Base-by-base conservation (phyloP, 768 basidiomycete genomes). In the Mycena vitilis region DNA sequence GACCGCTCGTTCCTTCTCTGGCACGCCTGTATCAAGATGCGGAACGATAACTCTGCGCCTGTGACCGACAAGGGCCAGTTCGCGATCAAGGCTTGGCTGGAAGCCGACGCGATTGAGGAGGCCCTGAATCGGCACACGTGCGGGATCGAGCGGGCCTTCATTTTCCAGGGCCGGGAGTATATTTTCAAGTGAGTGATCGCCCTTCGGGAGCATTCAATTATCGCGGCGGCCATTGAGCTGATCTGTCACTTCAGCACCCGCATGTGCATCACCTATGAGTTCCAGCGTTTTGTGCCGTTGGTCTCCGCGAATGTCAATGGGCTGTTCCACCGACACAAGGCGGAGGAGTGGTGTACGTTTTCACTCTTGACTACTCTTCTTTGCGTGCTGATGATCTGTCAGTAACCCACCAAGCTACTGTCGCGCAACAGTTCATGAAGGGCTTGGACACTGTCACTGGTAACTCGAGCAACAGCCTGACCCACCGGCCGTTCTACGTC, bases 161-260 rank as follows among this genome's bases (percentile, higher is more conserved):
- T 94, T 30, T 93, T 86, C 73, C 87, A 89, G 58, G 91, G 89
- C 47, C 83, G 91, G 53, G 93, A 93, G 71, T 91, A 87, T 72
- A 81, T 94, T 34, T 93, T 92, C 83, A 92, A 92, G 92, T 92
- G 75, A 77, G 91, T 79, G 30, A 1, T 63, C 25, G 51, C 44
- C 36, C 45, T 60, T 7, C 60, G 38, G 49, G 55, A n/a, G 51
- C 55, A 60, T 25, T 12, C 47, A 58, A 55, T 64, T 59, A 30
- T 30, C 3, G 30, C 30, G 30, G 5, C 30, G 3, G 40, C n/a
- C n/a, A n/a, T n/a, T 66, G 25, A 66, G 71, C 57, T 71, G 42
- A 69, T 13, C 47, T 40, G 20, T 9, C 18, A 48, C 38, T 69
- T 25, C 63, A 94, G 92, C 73, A 88, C 86, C 42, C 85, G 91